Base-by-base conservation (phyloP, 2,329 filamentous ascomycete species). In the Chaetomiaceae sp. region DNA sequence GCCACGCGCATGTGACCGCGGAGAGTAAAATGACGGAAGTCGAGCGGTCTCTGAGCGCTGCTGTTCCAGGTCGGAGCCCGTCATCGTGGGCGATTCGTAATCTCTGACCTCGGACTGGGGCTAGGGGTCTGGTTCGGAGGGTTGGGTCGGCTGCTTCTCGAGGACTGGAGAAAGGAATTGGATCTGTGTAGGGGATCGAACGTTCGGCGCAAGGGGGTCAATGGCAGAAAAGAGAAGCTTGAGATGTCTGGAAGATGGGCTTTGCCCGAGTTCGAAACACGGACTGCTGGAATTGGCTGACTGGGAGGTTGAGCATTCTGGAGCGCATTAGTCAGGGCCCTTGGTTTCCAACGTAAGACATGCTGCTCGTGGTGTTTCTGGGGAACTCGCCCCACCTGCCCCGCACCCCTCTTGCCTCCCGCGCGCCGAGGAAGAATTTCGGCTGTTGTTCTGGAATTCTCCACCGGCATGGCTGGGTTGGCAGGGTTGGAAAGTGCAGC, bases 1-100 rank as follows among this genome's bases (percentile, higher is more conserved):
- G 17, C 42, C 46, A 12, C 29, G 50, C n/a, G 63, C 53, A n/a
- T 54, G 51, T 27, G 62, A 59, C 8, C 46, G 55, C 2, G 66
- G 66, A 3, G 66, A 68, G 59, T 67, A 68, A 54, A 68, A 68
- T 12, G 65, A 63, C 31, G 66, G 65, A 9, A 57, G 34, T 19
- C 40, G 49, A 31, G 46, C 40, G 12, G 45, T 47, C 27, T 53
- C 55, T 14, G 43, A 8, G 19, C 37, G 57, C 51, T 23, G 40
- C 49, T 57, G 53, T 46, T 25, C 39, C n/a, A 23, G 14, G 3
- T 44, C 44, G 47, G 44, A 45, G n/a, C 23, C 44, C 3, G 55
- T 43, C 51, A 54, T 57, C 9, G 38, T 39, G 50, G n/a, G 8
- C 42, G 40, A 19, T 39, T 8, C 14, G 39, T 27, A 6, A 4